Evolutionary conservation across 208 protist genomes (phyloP), one percentile per base, ranked within the genome.

Genomic region (Trypanosoma caninum): DNA sequence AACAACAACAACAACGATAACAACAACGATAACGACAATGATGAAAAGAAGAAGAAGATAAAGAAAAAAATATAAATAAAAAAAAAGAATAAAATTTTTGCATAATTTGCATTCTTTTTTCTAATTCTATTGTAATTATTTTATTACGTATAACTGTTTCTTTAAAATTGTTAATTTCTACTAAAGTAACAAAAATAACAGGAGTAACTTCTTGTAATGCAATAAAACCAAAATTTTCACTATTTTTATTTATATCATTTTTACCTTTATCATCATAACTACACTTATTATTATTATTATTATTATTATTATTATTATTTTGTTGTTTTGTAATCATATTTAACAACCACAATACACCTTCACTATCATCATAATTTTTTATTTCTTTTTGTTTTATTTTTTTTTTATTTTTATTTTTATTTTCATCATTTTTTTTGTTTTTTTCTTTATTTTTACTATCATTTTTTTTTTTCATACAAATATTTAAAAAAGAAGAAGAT

Each of bases 201-300:
- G n/a, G n/a, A n/a, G n/a, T n/a, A n/a, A n/a, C n/a, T n/a, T n/a
- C n/a, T n/a, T n/a, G n/a, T n/a, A n/a, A n/a, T n/a, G n/a, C n/a
- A n/a, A n/a, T n/a, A n/a, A n/a, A n/a, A n/a, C n/a, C n/a, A n/a
- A n/a, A n/a, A n/a, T n/a, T n/a, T n/a, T n/a, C n/a, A n/a, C n/a
- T n/a, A n/a, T n/a, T n/a, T n/a, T n/a, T n/a, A n/a, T n/a, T 48
- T 10, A 10, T 48, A 48, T 70, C 57, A 9, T 55, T 61, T 7
- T 73, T 70, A 41, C 67, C 67, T 54, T 72, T 73, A 14, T 69
- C 54, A 28, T 63, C 53, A 55, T 62, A 28, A 52, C n/a, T n/a
- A n/a, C n/a, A n/a, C n/a, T 25, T 62, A 64, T 33, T 13, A 38
- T 38, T 38, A 38, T 38, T 38, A 38, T 13, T 13, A 14, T 38